These are phyloP conservation scores for Boletus insuetus DNA, from an alignment of 768 basidiomycete genomes.

Conservation along the genomic window DNA sequence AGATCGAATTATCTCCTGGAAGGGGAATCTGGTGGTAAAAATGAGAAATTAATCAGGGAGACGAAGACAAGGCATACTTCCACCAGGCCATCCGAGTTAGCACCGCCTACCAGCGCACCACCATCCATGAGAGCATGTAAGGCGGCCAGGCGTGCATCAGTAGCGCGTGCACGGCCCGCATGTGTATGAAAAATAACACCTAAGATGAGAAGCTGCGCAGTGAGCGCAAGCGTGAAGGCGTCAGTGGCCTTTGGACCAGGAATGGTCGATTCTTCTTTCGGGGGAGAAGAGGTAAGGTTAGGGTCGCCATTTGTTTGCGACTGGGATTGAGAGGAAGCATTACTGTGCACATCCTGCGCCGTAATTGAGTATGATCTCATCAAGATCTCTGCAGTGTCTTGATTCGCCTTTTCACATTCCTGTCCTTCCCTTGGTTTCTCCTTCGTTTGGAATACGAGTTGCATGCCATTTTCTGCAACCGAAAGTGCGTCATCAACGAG, in stretches of 20 bases:
- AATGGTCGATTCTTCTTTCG: neutral
- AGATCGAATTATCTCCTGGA: slow-evolving; percentile 42
- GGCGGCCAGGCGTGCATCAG: slow-evolving; percentile 50
- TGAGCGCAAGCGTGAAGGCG: slow-evolving; percentile 38
- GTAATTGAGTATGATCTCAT: slow-evolving; percentile 32
- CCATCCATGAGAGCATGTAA: slow-evolving; percentile 70
- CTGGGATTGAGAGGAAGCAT: slow-evolving; percentile 20
- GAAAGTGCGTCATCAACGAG: slow-evolving; percentile 47
- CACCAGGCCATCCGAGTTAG: slow-evolving; percentile 37
- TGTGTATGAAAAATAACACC: slow-evolving; percentile 63
- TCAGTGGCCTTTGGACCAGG: slow-evolving; percentile 26
- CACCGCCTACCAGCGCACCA: slow-evolving; percentile 41
- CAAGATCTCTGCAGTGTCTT: slow-evolving; percentile 10
- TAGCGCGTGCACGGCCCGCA: slow-evolving; percentile 45
- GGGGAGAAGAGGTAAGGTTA: neutral
- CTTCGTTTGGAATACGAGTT: slow-evolving; percentile 32
- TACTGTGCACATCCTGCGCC: slow-evolving; percentile 25
- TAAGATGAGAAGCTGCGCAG: slow-evolving; percentile 61
- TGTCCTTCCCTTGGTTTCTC: slow-evolving; percentile 1
- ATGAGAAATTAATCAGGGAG: neutral
- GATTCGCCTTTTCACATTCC: slow-evolving; percentile 9
- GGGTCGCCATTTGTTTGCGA: slow-evolving; percentile 13
- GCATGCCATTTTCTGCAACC: slow-evolving; percentile 49
- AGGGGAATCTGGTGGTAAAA: slow-evolving; percentile 25
- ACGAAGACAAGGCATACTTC: slow-evolving; percentile 34